Evolutionary conservation across 2,329 filamentous ascomycete species (phyloP), one percentile per base, ranked within the genome.

Genomic region (Clarireedia sp.): DNA sequence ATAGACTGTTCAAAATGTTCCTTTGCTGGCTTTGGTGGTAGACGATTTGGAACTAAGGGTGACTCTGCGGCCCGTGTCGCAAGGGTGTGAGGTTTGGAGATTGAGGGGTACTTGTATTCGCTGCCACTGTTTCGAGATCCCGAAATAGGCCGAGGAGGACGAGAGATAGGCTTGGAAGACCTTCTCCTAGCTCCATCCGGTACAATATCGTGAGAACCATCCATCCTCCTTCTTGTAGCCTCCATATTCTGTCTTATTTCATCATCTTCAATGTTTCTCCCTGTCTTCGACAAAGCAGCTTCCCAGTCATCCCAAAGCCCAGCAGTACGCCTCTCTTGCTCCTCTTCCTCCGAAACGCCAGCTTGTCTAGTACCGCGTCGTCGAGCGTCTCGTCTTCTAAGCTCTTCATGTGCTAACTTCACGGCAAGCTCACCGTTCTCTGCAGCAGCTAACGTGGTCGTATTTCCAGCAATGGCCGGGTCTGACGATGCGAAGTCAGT

Each of bases 361-460:
- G 80, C 77, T 61, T 81, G 77, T 33, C 79, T 76, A 24, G 78
- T 80, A 10, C 77, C 78, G 60, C 74, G 78, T 58, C 82, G 76
- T 43, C 75, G 77, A 14, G 79, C 81, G 63, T 87, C 84, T 61
- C 89, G 77, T 43, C 87, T 78, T 55, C 73, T 75, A 56, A 90
- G 79, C 70, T 95, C 89, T 54, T 80, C 80, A 59, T 85, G 83
- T 0, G 89, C 89, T 29, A 95, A 70, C 60, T 86, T 81, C 6
- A 95, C 83, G 0, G 90, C 90, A 46, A 95, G 72, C 10, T 91
- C 85, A 59, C 83, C 80, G 59, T 95, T 77, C 55, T 90, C 82
- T 1, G 78, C 78, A 0, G 86, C 86, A 64, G 88, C 83, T 14
- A 95, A 71, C 1, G 88, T 77, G 60, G 78, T 79, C 1, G 77